Base-by-base conservation (phyloP, 83 land plant genomes). In the Diphasiastrum complanatum region DNA sequence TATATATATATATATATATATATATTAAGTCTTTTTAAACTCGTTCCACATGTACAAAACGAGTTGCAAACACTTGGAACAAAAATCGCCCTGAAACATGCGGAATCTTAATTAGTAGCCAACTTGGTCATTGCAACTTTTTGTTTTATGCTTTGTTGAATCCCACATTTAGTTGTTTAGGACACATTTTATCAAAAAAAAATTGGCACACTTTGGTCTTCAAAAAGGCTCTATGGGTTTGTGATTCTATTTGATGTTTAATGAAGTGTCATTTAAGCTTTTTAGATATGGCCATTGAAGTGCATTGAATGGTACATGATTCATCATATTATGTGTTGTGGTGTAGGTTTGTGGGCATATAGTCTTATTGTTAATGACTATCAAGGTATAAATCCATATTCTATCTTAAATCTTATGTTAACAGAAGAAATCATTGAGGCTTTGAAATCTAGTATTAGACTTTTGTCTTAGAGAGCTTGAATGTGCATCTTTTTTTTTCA, bases 341-440 rank as follows among this genome's bases (percentile, higher is more conserved):
- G n/a, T 14, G 51, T 74, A 75, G 78, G 78, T 5, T 37, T 68
- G 30, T 62, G 53, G 62, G 78, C 78, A 20, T 67, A 68, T 38
- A 52, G 73, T 3, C 75, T 75, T 16, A 51, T 62, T 10, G 78
- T 75, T 45, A 29, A 69, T 43, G 78, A 75, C 36, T 75, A 75
- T 51, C 74, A 75, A 75, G 78, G 78, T 75, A 22, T 20, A 8
- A 1, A 31, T 55, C 27, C 32, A 24, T 37, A 5, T 28, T 29
- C 25, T 5, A 24, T 18, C 20, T 23, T 8, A 26, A 24, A 20
- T 26, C 20, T 47, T 23, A 16, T 40, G 34, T 26, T 12, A 10
- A 22, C 25, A 6, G 19, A n/a, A 12, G 0, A 2, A 52, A 19
- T 2, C n/a, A n/a, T n/a, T n/a, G n/a, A n/a, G n/a, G n/a, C n/a